Evolutionary conservation across 768 basidiomycete genomes (phyloP), one percentile per base, ranked within the genome.

Genomic region (Epithele typhae): DNA sequence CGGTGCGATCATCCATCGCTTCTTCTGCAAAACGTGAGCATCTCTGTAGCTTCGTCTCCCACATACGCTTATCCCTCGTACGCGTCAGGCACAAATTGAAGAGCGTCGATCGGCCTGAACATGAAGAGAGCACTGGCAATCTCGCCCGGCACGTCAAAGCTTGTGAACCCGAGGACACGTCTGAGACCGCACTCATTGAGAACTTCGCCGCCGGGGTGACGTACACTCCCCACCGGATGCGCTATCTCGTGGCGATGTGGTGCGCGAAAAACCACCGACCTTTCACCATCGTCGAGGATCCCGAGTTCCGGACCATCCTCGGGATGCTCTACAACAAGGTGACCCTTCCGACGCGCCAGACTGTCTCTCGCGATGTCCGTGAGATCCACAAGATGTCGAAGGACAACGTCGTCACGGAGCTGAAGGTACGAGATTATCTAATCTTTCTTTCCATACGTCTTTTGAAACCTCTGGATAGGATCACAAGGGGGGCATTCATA

Each of bases 401-500:
- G 5, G 43, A 25, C 1, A 11, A 15, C 7, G 27, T 54, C 1
- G 25, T 27, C 11, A 5, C 27, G 21, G 9, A 34, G 14, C 42
- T 55, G 9, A 23, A 45, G 45, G 36, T 43, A n/a, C n/a, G n/a
- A n/a, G n/a, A n/a, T n/a, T n/a, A n/a, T n/a, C n/a, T n/a, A n/a
- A n/a, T n/a, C n/a, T n/a, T n/a, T n/a, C n/a, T n/a, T n/a, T n/a
- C n/a, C n/a, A n/a, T n/a, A n/a, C n/a, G n/a, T n/a, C n/a, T n/a
- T n/a, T n/a, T n/a, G n/a, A n/a, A n/a, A n/a, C n/a, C n/a, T n/a
- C n/a, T n/a, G n/a, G n/a, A n/a, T 8, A 30, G 27, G 27, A 30
- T 7, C 14, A 30, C 6, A 1, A 18, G 0, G 59, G 61, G 0
- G 51, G 54, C 27, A 14, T 66, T 19, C 63, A 65, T 42, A 40